These are phyloP conservation scores for Isatis tinctoria DNA, from an alignment of 345 rosid species.

Conservation along the genomic window DNA sequence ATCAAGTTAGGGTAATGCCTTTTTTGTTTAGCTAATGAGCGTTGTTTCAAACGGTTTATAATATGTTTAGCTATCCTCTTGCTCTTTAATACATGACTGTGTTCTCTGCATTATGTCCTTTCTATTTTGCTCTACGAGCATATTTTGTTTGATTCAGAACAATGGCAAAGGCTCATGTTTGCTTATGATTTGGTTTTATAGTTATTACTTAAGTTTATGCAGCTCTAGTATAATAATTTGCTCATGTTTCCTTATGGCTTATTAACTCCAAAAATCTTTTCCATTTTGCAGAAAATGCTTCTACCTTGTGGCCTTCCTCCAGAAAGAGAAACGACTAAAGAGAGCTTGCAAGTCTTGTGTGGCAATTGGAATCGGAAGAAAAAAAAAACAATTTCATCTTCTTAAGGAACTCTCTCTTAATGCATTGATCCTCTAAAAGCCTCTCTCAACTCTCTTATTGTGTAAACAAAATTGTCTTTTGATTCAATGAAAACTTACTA, in stretches of 20 bases:
- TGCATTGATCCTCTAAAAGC: not conserved
- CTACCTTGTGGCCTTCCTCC: slow-evolving; percentile 95
- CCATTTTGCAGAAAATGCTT: slow-evolving; percentile 81
- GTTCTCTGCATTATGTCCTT: not conserved
- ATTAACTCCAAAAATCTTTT: not conserved
- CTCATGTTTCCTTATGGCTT: not conserved
- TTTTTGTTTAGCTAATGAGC: not conserved
- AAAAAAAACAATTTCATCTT: too few species aligned
- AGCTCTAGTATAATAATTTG: too few species aligned
- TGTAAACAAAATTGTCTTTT: not conserved
- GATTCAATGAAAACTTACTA: not conserved
- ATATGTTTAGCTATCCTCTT: not conserved
- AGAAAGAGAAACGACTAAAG: slow-evolving; percentile 81
- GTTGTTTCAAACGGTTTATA: not conserved
- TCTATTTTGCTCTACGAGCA: not conserved
- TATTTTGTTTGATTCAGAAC: not conserved
- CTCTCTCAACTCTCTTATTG: not conserved
- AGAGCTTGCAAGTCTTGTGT: slow-evolving; percentile 1
- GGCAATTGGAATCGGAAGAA: not conserved
- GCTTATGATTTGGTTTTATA: too few species aligned
- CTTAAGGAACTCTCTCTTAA: not conserved
- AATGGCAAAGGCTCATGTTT: not conserved
- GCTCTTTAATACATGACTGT: not conserved
- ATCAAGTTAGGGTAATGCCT: too few species aligned
- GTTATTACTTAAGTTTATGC: too few species aligned